Evolutionary conservation across 106 monocot species (phyloP), one percentile per base, ranked within the genome.

Genomic region (Dendrobium officinale): DNA sequence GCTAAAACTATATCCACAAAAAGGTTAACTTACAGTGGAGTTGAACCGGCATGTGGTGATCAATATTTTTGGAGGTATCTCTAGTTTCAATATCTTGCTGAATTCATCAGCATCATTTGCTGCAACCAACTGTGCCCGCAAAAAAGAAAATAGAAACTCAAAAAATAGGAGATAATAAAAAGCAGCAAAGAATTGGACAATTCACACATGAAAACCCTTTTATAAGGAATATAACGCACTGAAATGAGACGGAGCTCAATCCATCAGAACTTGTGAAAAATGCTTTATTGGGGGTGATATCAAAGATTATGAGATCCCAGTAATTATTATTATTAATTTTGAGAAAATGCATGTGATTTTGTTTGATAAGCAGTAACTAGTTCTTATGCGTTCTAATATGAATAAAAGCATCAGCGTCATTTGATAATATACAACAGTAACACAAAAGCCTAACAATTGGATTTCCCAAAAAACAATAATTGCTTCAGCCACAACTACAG

Each of bases 61-160:
- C 82, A 97, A 84, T 83, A 97, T 90, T 80, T 95, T 98, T 27
- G 94, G 94, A 70, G 54, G 54, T 18, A 24, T 45, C 11, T 85
- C 83, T 55, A 88, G 85, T 72, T 92, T 92, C 47, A 95, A 74
- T 78, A 98, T 83, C 22, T 73, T 78, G 79, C 80, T 89, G 72
- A 98, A 98, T 84, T 98, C 98, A 91, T 98, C 98, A 5, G 92
- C 85, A 85, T 98, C 92, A 81, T 95, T 98, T 64, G 80, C 92
- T 77, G 89, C 98, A 88, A 92, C 88, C 44, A 95, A 83, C 98
- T 95, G 87, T 76, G 49, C 42, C 20, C 43, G 22, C n/a, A 74
- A 20, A 9, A 74, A 6, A 74, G 5, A 74, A 43, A 22, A 43
- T 44, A 74, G 9, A 42, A 42, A 74, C 19, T 42, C 16, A 74